Conservation (phyloP, 352 stramenopile genomes). For the Globisporangium abappressorium region DNA sequence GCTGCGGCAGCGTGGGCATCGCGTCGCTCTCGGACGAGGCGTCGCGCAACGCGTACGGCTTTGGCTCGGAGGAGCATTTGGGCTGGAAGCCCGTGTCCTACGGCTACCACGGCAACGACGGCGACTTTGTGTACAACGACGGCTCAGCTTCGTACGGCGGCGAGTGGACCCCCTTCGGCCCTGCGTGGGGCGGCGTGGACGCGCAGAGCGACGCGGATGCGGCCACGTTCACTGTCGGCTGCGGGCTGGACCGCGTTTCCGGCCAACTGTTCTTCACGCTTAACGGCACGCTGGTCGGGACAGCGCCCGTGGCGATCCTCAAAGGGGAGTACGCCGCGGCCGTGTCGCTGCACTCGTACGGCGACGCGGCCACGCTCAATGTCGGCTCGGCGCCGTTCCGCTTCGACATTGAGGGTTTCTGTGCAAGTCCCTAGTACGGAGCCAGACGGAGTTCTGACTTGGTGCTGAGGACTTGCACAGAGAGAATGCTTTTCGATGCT, state of each 20-base stretch:
- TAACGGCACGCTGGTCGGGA: slow-evolving; percentile 64
- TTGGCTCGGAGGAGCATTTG: slow-evolving; percentile 77
- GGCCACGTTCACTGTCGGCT: slow-evolving; percentile 60
- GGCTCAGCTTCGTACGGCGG: slow-evolving; percentile 63
- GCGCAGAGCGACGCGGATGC: slow-evolving; percentile 23
- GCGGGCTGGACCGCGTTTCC: slow-evolving; percentile 57
- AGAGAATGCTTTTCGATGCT: slow-evolving; percentile 12
- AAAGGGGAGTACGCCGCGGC: slow-evolving; percentile 65
- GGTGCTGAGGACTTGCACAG: slow-evolving; percentile 52
- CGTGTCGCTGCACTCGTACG: slow-evolving; percentile 77
- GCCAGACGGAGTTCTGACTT: neutral
- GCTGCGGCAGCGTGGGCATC: slow-evolving; percentile 78
- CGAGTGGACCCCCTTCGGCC: slow-evolving; percentile 67
- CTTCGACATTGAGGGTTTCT: slow-evolving; percentile 87
- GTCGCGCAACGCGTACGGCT: slow-evolving; percentile 67
- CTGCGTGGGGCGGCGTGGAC: slow-evolving; percentile 53
- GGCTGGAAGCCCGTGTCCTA: slow-evolving; percentile 81
- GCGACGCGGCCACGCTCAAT: slow-evolving; percentile 70
- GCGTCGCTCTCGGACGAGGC: slow-evolving; percentile 52
- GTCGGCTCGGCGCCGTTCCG: slow-evolving; percentile 63
- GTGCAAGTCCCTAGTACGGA: slow-evolving; percentile 74
- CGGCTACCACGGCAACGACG: slow-evolving; percentile 85
- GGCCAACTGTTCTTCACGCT: slow-evolving; percentile 77
- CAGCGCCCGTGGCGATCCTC: slow-evolving; percentile 37
- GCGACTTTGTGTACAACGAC: slow-evolving; percentile 84